Evolutionary conservation across 176 grass and related monocot species (phyloP).

Genomic region (Eragrostis nindensis): DNA sequence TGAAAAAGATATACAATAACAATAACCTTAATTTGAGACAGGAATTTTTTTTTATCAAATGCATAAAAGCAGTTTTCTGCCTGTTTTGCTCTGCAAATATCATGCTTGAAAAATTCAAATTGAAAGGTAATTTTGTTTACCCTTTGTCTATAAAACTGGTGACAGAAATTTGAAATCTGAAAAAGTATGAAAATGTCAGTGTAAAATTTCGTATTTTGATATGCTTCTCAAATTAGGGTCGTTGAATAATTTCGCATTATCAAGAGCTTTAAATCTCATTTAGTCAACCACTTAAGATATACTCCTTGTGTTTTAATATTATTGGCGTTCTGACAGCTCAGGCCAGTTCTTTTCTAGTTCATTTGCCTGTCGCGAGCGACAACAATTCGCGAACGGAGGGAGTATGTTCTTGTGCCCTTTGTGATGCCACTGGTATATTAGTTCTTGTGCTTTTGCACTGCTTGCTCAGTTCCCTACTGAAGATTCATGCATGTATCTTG

Average conservation of each 20-base stretch:
- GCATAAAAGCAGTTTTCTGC: neutral
- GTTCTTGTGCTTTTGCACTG: slow-evolving; percentile 5
- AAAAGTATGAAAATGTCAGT: neutral
- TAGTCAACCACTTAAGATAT: neutral
- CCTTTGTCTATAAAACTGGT: neutral
- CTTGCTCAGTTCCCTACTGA: neutral
- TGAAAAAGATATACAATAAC: neutral
- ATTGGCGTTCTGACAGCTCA: too few species aligned
- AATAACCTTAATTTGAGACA: neutral
- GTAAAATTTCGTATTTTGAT: neutral
- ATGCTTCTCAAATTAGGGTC: neutral
- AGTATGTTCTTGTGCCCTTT: neutral
- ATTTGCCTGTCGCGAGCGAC: too few species aligned
- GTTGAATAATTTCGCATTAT: neutral
- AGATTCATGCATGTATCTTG: neutral
- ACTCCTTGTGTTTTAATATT: too few species aligned
- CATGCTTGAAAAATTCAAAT: neutral
- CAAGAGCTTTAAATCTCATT: neutral
- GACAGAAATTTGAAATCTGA: neutral
- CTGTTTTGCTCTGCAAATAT: neutral
- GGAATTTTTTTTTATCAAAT: neutral
- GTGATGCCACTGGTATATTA: neutral
- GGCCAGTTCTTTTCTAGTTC: too few species aligned
- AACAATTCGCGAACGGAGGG: too few species aligned
- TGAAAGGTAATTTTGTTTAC: neutral